Evolutionary conservation across 1,284 basidiomycete species (phyloP), one percentile per base, ranked within the genome.

Genomic region (Megacollybia platyphylla): DNA sequence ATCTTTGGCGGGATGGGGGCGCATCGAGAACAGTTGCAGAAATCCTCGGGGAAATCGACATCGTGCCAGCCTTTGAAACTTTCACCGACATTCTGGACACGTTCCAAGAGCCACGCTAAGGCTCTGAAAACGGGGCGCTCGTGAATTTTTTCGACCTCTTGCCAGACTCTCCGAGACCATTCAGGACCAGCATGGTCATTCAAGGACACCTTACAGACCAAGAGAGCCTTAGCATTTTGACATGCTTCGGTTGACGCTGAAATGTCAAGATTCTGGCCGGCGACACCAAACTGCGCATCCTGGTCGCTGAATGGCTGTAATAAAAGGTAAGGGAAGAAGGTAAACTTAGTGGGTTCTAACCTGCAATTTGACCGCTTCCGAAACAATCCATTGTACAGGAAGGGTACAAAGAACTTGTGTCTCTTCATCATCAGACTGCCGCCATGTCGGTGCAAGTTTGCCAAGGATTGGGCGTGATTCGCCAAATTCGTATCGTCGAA

Each of bases 51-150:
- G 2, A 65, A 47, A 2, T 65, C 54, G 11, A 73, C 63, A 5
- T 64, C 53, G 42, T 78, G 71, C 73, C 84, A 90, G 42, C 72
- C 65, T 18, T 63, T 62, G 50, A 83, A 73, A 44, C 71, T 64
- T 17, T 75, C 75, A 31, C 83, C 74, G 45, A 87, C 73, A 46
- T 79, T 73, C 4, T 86, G 80, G 46, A 92, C 71, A 41, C 88
- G 76, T 54, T 92, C 87, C 10, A 88, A 68, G 27, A 94, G 65
- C 90, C 91, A 96, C 0, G 89, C 84, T 6, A 93, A 57, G 5
- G 79, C 69, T 49, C 76, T 77, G 67, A 91, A 93, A 0, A 79
- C 84, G 2, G 74, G 67, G 5, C 89, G 81, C 52, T 93, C 86
- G 53, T 91, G 82, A 6, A 88, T 68, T 49, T 87, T 81, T 57